Percentiles rank a stretch among this genome's conserved stretches.
Evolutionary conservation across 1,284 basidiomycete genomes (phyloP).

Genomic region (Tilletia walkeri): DNA sequence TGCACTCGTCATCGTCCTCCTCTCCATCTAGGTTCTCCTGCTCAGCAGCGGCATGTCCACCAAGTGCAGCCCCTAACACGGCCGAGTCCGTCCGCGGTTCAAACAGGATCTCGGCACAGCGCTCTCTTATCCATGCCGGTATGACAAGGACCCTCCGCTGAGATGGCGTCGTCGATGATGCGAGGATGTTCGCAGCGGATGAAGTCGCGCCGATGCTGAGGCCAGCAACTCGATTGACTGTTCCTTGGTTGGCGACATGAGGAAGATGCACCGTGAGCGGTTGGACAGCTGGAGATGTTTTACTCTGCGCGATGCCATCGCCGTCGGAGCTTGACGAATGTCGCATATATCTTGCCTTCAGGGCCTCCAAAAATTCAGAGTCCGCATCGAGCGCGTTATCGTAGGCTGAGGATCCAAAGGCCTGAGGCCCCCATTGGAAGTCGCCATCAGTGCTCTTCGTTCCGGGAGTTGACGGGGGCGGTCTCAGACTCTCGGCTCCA

Average conservation of each 20-base stretch:
- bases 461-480: not conserved
- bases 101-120: conserved; percentile 84
- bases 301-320: too few relatives aligned
- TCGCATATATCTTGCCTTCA: not conserved
- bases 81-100: conserved; percentile 60
- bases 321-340: not conserved
- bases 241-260: not conserved
- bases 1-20: not conserved
- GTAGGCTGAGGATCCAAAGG: not conserved
- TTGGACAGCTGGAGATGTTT: not conserved
- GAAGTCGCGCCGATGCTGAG: not conserved
- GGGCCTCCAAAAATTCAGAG: not conserved
- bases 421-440: not conserved
- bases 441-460: not conserved
- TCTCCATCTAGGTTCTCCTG: too few relatives aligned
- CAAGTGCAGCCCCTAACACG: not conserved
- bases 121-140: conserved; percentile 90
- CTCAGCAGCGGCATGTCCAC: too few relatives aligned
- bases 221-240: not conserved
- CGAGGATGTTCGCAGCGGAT: not conserved
- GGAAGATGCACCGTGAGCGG: not conserved
- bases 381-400: not conserved
- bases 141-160: conserved; percentile 70
- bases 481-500: not conserved
- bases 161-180: not conserved